Evolutionary conservation across 2,329 filamentous ascomycete species (phyloP).

Genomic region (Clonostachys sp.): DNA sequence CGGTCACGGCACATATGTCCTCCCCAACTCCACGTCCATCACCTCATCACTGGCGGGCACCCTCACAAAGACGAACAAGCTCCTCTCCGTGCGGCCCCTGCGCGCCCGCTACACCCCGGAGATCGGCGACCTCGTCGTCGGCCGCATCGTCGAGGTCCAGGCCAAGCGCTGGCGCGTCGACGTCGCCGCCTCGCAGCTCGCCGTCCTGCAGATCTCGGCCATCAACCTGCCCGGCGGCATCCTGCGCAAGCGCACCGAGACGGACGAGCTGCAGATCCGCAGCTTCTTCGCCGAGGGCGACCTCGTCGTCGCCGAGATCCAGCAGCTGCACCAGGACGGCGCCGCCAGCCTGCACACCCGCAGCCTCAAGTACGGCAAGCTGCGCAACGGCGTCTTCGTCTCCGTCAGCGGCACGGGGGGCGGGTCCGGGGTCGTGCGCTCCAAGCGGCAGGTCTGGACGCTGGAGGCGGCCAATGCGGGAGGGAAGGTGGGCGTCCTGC

Average conservation of each 20-base stretch:
- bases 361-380: conserved; percentile 87
- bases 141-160: conserved; percentile 92
- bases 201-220: conserved; percentile 76
- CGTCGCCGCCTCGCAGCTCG: conserved; percentile 79
- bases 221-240: conserved; percentile 97
- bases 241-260: conserved; percentile 83
- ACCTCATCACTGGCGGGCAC: conserved; percentile 87
- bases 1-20: conserved; percentile 88
- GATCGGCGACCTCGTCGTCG: conserved; percentile 93
- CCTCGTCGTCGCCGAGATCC: conserved; percentile 89
- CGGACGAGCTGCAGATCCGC: conserved; percentile 94
- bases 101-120: conserved; percentile 92
- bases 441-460: conserved; percentile 84
- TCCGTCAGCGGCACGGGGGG: conserved; percentile 78
- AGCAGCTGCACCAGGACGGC: conserved; percentile 81
- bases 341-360: conserved; percentile 85
- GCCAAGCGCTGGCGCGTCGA: conserved; percentile 92
- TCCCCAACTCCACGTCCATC: conserved; percentile 61
- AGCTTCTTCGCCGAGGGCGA: conserved; percentile 97
- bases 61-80: conserved; percentile 91
- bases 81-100: conserved; percentile 85
- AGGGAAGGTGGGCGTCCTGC: conserved; percentile 73
- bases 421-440: conserved; percentile 79
- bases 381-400: conserved; percentile 88
- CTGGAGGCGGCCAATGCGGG: conserved; percentile 53